Percentiles rank a stretch among this genome's conserved stretches.
Conservation (phyloP, 1,139 yeast genomes). For the Kazachstania sp. region DNA sequence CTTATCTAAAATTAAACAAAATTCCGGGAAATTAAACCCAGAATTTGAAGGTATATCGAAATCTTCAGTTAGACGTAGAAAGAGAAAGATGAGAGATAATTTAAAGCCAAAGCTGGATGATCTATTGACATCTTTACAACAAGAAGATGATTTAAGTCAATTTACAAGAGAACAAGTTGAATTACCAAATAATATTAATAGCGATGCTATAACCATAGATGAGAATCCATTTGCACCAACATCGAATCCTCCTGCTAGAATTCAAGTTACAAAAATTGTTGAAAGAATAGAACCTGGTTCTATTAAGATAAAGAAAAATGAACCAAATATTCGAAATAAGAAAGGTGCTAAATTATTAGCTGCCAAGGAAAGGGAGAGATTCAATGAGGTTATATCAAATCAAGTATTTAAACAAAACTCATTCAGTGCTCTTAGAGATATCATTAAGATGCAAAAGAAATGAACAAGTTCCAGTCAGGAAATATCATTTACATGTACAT, state of each 20-base stretch:
- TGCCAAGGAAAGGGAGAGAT: constrained; percentile 46
- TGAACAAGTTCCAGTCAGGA: background rate
- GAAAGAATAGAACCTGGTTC: constrained; percentile 17
- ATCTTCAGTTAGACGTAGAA: constrained; percentile 56
- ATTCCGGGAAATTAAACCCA: constrained; percentile 23
- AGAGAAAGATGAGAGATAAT: constrained; percentile 53
- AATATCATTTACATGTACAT: background rate
- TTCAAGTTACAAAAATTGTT: constrained; percentile 17
- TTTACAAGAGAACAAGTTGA: constrained; percentile 8
- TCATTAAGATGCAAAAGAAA: constrained; percentile 30
- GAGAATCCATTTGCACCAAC: background rate
- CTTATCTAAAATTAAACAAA: constrained; percentile 30
- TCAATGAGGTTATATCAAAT: constrained; percentile 46
- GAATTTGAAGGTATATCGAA: constrained; percentile 44
- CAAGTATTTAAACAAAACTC: constrained; percentile 47
- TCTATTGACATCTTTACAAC: constrained; percentile 43
- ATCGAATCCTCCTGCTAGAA: constrained; percentile 7
- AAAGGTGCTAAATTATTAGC: constrained; percentile 51
- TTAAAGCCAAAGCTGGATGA: constrained; percentile 61
- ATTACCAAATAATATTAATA: background rate
- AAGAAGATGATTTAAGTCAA: constrained; percentile 27
- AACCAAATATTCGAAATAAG: constrained; percentile 52
- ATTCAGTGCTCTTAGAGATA: constrained; percentile 47
- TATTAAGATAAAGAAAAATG: constrained; percentile 35
- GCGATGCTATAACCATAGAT: background rate